Conservation (phyloP, 306 rosid species). For the Sindora glabra region DNA sequence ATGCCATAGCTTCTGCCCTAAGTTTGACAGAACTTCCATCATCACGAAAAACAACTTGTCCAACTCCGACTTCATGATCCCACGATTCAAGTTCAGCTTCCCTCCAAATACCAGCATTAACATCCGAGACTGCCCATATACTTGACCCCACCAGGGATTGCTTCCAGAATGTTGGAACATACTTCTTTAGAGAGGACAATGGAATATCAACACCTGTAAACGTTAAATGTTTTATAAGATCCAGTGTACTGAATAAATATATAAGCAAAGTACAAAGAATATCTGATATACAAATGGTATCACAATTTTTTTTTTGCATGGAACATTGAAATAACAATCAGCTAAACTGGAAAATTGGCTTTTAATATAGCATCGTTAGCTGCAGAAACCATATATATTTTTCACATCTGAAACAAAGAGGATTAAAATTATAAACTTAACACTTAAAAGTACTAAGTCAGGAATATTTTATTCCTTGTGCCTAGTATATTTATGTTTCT, state of each 20-base stretch:
- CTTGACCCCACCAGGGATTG: slow-evolving; percentile 67
- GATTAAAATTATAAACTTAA: neutral
- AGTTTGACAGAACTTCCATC: slow-evolving; percentile 68
- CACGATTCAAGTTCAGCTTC: slow-evolving; percentile 90
- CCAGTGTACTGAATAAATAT: neutral
- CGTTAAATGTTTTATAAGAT: neutral
- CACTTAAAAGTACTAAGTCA: neutral
- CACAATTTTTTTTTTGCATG: neutral
- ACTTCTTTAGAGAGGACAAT: slow-evolving; percentile 55
- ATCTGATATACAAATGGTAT: neutral
- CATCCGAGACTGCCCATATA: slow-evolving; percentile 68
- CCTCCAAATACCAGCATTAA: slow-evolving; percentile 62
- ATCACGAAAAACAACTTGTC: slow-evolving; percentile 77
- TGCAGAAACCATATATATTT: too few relatives aligned
- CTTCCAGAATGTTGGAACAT: slow-evolving; percentile 66
- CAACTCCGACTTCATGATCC: slow-evolving; percentile 57
- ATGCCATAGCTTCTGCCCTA: slow-evolving; percentile 48
- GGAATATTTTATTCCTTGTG: neutral
- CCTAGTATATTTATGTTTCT: neutral
- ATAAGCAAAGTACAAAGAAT: neutral
- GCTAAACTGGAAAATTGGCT: neutral
- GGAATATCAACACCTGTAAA: slow-evolving; percentile 70
- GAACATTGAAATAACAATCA: neutral
- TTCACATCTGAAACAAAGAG: too few relatives aligned
- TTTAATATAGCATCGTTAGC: too few relatives aligned